A percentile compares a stretch with the other conserved stretches of the same genome.
phyloP scores from a whole-genome alignment of 2,329 filamentous ascomycete genomes.

The Scytalidium lignicola region DNA sequence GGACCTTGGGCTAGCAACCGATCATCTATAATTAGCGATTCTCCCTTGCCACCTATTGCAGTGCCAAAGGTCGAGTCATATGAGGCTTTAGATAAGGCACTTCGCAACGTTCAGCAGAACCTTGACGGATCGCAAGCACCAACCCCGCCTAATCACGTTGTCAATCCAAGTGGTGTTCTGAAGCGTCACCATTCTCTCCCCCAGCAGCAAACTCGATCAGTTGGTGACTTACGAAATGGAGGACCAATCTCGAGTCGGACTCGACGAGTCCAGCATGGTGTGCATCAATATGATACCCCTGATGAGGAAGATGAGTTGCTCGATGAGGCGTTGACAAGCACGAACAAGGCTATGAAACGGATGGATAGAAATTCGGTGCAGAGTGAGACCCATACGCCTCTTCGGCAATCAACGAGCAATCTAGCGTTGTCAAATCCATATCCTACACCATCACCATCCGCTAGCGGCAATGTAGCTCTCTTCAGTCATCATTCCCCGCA shows the following conservation, averaged over 20 bases:
- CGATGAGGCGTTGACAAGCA: slow-evolving; percentile 79
- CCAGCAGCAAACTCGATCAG: slow-evolving; percentile 48
- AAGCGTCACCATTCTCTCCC: slow-evolving; percentile 63
- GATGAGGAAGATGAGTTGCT: slow-evolving; percentile 95
- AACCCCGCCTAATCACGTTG: slow-evolving; percentile 49
- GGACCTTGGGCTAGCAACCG: slow-evolving; percentile 83
- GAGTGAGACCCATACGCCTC: slow-evolving; percentile 39
- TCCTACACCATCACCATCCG: slow-evolving; percentile 68
- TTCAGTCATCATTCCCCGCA: slow-evolving; percentile 58
- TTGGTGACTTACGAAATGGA: slow-evolving; percentile 54
- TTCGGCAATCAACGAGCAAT: slow-evolving; percentile 62
- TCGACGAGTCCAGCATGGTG: slow-evolving; percentile 71
- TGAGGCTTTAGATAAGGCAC: slow-evolving; percentile 55
- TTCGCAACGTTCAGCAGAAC: slow-evolving; percentile 49
- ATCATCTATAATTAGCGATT: slow-evolving; percentile 75
- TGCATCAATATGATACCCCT: slow-evolving; percentile 85
- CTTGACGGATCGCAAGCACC: slow-evolving; percentile 39
- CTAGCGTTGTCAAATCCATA: slow-evolving; percentile 57
- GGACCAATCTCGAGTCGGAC: slow-evolving; percentile 74
- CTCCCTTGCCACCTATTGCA: slow-evolving; percentile 36
- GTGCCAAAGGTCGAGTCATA: slow-evolving; percentile 51
- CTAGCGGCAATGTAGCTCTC: slow-evolving; percentile 71
- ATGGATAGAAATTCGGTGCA: slow-evolving; percentile 45
- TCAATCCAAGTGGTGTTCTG: slow-evolving; percentile 45
- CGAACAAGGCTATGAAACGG: slow-evolving; percentile 67